Evolutionary conservation across 2,329 filamentous ascomycete genomes (phyloP), one percentile per base, ranked within the genome.

Genomic region (Cylindrodendrum hubeiense): DNA sequence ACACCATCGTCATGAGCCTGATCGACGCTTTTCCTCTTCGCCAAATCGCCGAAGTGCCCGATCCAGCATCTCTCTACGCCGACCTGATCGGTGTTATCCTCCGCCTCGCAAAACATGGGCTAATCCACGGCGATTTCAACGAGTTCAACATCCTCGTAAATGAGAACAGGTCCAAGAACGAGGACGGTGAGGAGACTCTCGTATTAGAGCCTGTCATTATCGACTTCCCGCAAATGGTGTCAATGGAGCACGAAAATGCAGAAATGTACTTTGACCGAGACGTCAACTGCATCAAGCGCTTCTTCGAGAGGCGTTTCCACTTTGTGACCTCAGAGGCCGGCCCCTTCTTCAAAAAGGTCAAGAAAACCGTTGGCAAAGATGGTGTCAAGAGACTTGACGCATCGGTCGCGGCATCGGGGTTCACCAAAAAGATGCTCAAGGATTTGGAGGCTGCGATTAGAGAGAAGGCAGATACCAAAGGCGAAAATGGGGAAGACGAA

Each of bases 61-160:
- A 98, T 71, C 94, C 95, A 0, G 93, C 94, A 3, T 83, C 83
- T n/a, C 85, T 99, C 6, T 99, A 99, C 77, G 91, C 90, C n/a
- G 94, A 98, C 66, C 84, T 99, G 34, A 97, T 99, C 75, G 87
- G 89, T 44, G 88, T 98, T 72, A 94, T 99, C 60, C 84, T 99
- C 46, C 88, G 90, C 28, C 85, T 99, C 43, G 95, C 96, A 6
- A 89, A 89, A 67, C 90, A 95, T 71, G 96, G 96, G 7, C 84
- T 99, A 51, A 99, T 99, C 67, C 96, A 99, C 77, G 96, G 96
- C 67, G 96, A 99, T 78, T 99, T 97, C 84, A 99, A 99, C 83
- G 97, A 99, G 80, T 99, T 99, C 86, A 99, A 99, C 79, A 95
- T 99, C 69, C 84, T 99, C 34, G 90, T 99, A 78, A 94, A 96